Percentiles rank a stretch among this genome's conserved stretches.
Evolutionary conservation across 306 rosid species (phyloP).

Genomic region (Quercus ilex): DNA sequence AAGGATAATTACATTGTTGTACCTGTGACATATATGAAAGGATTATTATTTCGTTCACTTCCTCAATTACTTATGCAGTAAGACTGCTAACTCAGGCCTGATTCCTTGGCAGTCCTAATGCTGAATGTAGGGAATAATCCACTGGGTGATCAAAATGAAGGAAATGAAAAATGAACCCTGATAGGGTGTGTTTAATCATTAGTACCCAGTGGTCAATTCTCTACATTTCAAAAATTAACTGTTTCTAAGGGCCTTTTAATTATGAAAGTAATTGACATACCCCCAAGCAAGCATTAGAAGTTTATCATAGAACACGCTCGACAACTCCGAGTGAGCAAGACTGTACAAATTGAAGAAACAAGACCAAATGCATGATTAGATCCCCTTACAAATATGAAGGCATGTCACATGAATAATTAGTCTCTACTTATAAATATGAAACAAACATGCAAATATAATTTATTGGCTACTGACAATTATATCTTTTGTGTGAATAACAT

Average conservation of each 20-base stretch:
- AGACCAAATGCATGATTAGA: constrained; percentile 6
- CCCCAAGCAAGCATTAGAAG: constrained; percentile 68
- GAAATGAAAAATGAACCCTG: neutral
- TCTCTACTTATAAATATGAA: neutral
- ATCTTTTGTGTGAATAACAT: neutral
- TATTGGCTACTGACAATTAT: neutral
- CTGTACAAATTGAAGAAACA: constrained; percentile 38
- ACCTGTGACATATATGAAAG: constrained; percentile 45
- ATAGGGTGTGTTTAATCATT: neutral
- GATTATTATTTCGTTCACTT: neutral
- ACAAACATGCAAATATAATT: neutral
- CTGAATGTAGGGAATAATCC: constrained; percentile 5
- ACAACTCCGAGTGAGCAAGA: constrained; percentile 91
- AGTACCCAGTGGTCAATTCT: constrained; percentile 4
- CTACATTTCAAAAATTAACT: neutral
- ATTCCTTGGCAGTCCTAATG: neutral
- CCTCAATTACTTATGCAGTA: neutral
- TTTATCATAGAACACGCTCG: constrained; percentile 84
- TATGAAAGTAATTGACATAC: constrained; percentile 27
- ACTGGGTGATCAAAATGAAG: neutral
- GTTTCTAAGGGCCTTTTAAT: neutral
- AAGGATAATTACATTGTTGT: constrained; percentile 56
- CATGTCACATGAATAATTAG: neutral
- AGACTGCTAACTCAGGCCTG: neutral
- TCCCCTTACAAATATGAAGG: neutral